A percentile compares a stretch with the other conserved stretches of the same genome.
Evolutionary conservation across 495 filamentous ascomycete species (phyloP).

Genomic region (Xylaria grammica): DNA sequence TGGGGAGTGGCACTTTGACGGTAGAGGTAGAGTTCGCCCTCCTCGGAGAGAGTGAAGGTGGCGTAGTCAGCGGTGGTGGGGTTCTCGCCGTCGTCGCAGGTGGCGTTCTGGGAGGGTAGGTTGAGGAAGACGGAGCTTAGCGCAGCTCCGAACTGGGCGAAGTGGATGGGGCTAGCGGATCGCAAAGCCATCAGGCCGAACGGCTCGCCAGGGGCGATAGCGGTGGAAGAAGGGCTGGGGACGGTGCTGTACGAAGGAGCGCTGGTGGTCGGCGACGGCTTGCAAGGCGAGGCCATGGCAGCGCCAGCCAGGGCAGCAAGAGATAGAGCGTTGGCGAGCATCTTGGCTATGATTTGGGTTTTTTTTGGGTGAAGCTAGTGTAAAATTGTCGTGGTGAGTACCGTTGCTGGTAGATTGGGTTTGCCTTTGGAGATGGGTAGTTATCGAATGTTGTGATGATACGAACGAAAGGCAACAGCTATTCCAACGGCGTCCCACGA

Average conservation of each 20-base stretch:
- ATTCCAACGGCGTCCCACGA: too few relatives aligned
- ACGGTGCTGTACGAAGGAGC: constrained; percentile 9
- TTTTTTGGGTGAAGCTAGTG: neutral
- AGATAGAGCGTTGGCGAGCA: constrained; percentile 7
- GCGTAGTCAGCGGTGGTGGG: constrained; percentile 35
- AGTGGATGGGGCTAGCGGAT: constrained; percentile 53
- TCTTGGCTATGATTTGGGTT: constrained; percentile 1
- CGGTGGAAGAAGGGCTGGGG: constrained; percentile 13
- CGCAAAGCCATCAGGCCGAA: constrained; percentile 56
- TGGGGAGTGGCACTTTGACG: constrained; percentile 45
- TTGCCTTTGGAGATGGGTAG: too few relatives aligned
- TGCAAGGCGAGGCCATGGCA: constrained; percentile 11
- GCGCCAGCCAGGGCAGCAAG: constrained; percentile 12
- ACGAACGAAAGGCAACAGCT: too few relatives aligned
- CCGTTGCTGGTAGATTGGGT: neutral
- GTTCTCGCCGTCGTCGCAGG: constrained; percentile 47
- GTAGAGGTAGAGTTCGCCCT: constrained; percentile 55
- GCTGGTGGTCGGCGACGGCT: neutral
- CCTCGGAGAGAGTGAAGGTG: constrained; percentile 52
- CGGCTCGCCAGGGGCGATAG: constrained; percentile 25
- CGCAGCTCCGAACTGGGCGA: constrained; percentile 47
- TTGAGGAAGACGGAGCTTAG: constrained; percentile 51
- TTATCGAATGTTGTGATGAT: too few relatives aligned
- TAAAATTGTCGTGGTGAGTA: neutral
- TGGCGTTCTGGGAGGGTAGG: constrained; percentile 48